These are phyloP conservation scores for Chalciporus sp. DNA, from an alignment of 1,284 basidiomycete genomes.

Conservation along the genomic window DNA sequence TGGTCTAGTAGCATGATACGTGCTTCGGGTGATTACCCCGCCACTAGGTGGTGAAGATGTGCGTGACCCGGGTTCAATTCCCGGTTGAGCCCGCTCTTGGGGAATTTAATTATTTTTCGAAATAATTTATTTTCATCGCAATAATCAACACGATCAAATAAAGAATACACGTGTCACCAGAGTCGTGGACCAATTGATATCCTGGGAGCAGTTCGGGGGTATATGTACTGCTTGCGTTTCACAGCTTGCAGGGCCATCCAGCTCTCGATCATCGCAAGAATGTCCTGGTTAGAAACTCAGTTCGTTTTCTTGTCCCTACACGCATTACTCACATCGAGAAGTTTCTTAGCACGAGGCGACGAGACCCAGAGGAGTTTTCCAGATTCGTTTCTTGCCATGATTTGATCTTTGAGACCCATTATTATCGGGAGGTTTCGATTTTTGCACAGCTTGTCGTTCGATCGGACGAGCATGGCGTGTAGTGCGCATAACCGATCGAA, in stretches of 20 bases:
- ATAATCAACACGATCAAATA: too few species aligned
- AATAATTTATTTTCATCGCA: neutral
- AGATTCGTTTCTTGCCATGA: conserved; percentile 16
- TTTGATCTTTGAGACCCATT: conserved; percentile 14
- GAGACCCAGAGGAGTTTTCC: conserved; percentile 26
- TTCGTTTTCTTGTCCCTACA: too few species aligned
- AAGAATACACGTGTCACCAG: too few species aligned
- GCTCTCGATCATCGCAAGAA: conserved; percentile 26
- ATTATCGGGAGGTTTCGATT: conserved; percentile 22
- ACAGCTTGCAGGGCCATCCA: conserved; percentile 24
- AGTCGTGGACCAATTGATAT: conserved; percentile 17
- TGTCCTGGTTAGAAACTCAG: conserved; percentile 24
- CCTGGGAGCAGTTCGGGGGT: conserved; percentile 6
- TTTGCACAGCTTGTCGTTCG: conserved; percentile 38
- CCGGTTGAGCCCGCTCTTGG: conserved; percentile 29
- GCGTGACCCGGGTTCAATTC: conserved; percentile 40
- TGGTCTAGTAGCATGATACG: conserved; percentile 49
- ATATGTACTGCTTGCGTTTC: conserved; percentile 20
- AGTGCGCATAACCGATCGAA: conserved; percentile 32
- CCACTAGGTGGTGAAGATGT: conserved; percentile 29
- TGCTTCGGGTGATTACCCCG: conserved; percentile 36
- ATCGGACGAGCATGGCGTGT: conserved; percentile 29
- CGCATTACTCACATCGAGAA: conserved; percentile 23
- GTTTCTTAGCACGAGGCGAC: conserved; percentile 10
- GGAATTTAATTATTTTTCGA: neutral